Conservation (phyloP, 139 green algal genomes). For the Haematococcus sp. region DNA sequence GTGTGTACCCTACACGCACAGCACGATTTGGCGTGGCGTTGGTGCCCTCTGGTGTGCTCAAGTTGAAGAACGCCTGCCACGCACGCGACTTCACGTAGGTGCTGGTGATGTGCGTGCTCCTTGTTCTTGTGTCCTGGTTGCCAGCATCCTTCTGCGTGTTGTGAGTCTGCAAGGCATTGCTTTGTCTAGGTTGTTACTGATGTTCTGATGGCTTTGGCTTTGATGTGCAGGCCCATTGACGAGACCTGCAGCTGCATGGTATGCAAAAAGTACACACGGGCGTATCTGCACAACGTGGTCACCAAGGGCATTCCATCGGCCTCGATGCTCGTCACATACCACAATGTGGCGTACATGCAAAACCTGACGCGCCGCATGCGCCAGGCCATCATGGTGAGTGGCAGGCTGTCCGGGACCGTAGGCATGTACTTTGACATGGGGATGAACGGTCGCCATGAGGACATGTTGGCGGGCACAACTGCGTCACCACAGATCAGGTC, state of each 20-base stretch:
- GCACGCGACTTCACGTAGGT: conserved; percentile 56
- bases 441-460: no score
- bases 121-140: neutral
- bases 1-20: conserved; percentile 95
- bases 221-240: conserved; percentile 62
- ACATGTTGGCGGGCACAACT: neutral
- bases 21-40: conserved; percentile 94
- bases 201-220: neutral
- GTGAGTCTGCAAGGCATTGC: neutral
- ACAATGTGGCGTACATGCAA: conserved; percentile 93
- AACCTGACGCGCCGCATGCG: conserved; percentile 48
- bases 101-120: neutral
- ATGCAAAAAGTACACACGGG: conserved; percentile 72
- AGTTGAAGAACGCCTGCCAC: conserved; percentile 72
- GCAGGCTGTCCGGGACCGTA: no score
- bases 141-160: neutral
- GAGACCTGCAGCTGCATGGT: conserved; percentile 70
- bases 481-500: neutral
- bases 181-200: neutral
- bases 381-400: conserved; percentile 47
- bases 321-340: conserved; percentile 74
- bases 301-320: conserved; percentile 64
- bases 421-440: no score
- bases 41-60: conserved; percentile 71
- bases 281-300: conserved; percentile 83